phyloP scores from a whole-genome alignment of 257 asterid species.

The Nicotiana sylvestris region DNA sequence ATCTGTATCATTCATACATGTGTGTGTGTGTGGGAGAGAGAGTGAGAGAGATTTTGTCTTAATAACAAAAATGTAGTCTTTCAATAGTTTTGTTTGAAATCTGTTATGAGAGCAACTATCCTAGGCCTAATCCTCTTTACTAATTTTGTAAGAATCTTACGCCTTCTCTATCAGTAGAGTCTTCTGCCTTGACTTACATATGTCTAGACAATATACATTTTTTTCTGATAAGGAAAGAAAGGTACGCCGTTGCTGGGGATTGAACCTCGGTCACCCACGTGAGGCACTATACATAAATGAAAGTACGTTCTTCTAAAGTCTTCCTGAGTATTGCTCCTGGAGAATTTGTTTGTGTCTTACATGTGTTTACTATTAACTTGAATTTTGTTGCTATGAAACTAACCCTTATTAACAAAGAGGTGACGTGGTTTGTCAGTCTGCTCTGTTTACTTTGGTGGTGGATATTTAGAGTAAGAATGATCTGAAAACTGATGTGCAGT shows the following conservation, averaged over 20 bases:
- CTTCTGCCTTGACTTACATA: neutral
- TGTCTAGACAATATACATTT: neutral
- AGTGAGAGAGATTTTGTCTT: neutral
- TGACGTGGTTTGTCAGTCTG: neutral
- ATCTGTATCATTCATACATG: neutral
- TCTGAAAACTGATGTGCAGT: neutral
- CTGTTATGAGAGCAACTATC: neutral
- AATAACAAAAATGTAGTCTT: neutral
- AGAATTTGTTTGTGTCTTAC: neutral
- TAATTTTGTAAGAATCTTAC: neutral
- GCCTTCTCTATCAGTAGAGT: neutral
- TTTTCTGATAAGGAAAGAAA: too few species aligned
- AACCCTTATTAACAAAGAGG: slow-evolving; percentile 2
- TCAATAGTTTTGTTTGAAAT: neutral
- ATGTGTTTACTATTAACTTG: neutral
- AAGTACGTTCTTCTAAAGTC: neutral
- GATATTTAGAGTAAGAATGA: neutral
- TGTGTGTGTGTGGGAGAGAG: neutral
- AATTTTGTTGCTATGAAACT: neutral
- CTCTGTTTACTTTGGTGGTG: neutral
- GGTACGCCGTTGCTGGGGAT: too few species aligned
- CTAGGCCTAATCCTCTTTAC: neutral
- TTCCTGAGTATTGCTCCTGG: neutral
- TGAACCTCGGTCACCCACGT: too few species aligned
- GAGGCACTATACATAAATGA: neutral